Evolutionary conservation across 257 asterid genomes (phyloP), one percentile per base, ranked within the genome.

Genomic region (Solanum sejunctum): DNA sequence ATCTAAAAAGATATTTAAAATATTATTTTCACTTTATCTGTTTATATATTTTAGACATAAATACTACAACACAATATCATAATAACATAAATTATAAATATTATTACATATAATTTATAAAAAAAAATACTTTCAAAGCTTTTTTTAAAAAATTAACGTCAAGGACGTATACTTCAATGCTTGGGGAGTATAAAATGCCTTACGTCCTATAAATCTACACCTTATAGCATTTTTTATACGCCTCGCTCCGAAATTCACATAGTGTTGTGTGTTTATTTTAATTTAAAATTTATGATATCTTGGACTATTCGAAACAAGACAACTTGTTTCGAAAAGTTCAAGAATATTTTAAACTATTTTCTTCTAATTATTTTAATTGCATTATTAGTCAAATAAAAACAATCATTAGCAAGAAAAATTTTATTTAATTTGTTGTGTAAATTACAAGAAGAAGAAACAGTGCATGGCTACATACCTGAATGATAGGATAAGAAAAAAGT

Each of bases 401-500:
- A 51, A 51, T 51, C 16, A 51, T 51, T 51, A 51, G 55, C 1
- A 11, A 11, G 41, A 11, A 51, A 51, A 13, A 11, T 1, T n/a
- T n/a, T 51, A 51, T 51, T 51, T 15, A 12, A 51, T 10, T 51
- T 51, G 15, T 51, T 23, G 12, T 15, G 12, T 7, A 66, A 28
- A 28, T 32, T 6, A 66, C 41, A 7, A 5, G 32, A 66, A 10
- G 6, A 21, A 8, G 9, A 67, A 66, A 69, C 16, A 17, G 16
- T 69, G 78, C 78, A 39, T 70, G 79, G 23, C 2, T 39, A 39
- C 10, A 55, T 61, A 94, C 97, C 97, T 94, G 17, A 61, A 94
- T 88, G 81, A 88, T 60, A 2, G 96, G 98, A 84, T 84, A 93
- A 12, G 96, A 93, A 11, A 91, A 61, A 86, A 93, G 32, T 57